These are phyloP conservation scores for Dalbergia cochinchinensis DNA, from an alignment of 306 rosid genomes.

Conservation along the genomic window DNA sequence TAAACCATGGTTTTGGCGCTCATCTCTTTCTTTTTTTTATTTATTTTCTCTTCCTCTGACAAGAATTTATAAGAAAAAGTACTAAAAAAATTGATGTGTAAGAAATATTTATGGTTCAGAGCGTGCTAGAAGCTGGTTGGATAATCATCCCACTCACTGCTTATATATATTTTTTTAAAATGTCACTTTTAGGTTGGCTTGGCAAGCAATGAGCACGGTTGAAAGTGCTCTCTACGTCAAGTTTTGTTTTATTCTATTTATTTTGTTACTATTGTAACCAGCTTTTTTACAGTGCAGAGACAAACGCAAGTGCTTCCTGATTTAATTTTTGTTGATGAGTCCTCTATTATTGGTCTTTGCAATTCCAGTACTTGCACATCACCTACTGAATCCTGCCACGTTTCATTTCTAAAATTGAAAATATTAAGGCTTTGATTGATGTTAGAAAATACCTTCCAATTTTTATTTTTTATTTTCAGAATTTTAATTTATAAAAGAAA, in stretches of 20 bases:
- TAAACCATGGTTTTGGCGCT: no score
- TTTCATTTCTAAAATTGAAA: not conserved
- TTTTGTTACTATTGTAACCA: not conserved
- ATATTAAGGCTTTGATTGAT: no score
- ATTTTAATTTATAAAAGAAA: no score
- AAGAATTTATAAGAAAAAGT: no score
- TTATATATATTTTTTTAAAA: slow-evolving; percentile 13
- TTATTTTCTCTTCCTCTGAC: no score
- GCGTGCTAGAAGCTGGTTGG: not conserved
- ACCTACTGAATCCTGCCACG: not conserved
- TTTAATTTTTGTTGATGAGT: slow-evolving; percentile 5
- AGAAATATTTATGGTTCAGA: not conserved
- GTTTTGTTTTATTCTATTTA: slow-evolving; percentile 13
- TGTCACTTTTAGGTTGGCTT: slow-evolving; percentile 45
- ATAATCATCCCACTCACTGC: not conserved
- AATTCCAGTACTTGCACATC: not conserved
- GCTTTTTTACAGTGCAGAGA: not conserved
- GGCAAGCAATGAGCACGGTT: slow-evolving; percentile 44
- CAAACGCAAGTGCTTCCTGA: slow-evolving; percentile 19
- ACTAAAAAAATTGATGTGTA: no score
- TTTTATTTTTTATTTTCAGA: no score
- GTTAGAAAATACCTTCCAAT: no score
- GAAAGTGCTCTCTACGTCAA: slow-evolving; percentile 41
- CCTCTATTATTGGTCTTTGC: slow-evolving; percentile 35
- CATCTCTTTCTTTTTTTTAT: no score